Evolutionary conservation across 1,284 basidiomycete genomes (phyloP), one percentile per base, ranked within the genome.

Genomic region (Takashimella tepidaria): DNA sequence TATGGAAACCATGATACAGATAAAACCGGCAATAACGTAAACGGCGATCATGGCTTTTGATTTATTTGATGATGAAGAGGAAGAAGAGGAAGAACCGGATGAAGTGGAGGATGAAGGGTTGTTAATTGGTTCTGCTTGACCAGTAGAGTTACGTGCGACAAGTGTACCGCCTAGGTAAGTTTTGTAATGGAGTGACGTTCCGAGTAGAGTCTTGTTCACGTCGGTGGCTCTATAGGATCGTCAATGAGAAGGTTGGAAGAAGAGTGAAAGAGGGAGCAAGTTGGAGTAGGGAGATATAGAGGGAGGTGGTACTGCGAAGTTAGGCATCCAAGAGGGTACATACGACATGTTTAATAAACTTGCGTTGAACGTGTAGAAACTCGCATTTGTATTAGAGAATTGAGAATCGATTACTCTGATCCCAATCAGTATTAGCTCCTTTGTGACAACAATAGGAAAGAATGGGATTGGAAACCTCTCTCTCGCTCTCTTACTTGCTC

Each of bases 11-110:
- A 92, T 77, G 12, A 84, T 83, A 37, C 88, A 88, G 49, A 92
- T 86, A 53, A 86, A 85, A 10, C 89, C 89, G 0, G 89, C 90
- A 56, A 92, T 88, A 4, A 84, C 83, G 68, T 93, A 95, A 13
- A 93, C 79, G 21, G 91, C 83, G 58, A 92, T 88, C 88, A 76
- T 72, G 11, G 67, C 72, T 22, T 58, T 47, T 21, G 31, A 37
- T 37, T 37, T 37, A 16, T 16, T 41, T 64, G 54, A 31, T 62
- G 50, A 6, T n/a, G n/a, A n/a, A n/a, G n/a, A n/a, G n/a, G n/a
- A n/a, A n/a, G n/a, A n/a, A n/a, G n/a, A n/a, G 26, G 51, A 50
- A 23, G 56, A 46, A 2, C 65, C 37, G 4, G 54, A 41, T 2
- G 65, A 41, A 1, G 46, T 22, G 2, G 57, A 53, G 2, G 62